Percentiles rank a stretch among this genome's conserved stretches.
Evolutionary conservation across 345 rosid species (phyloP).

Genomic region (Aegle marmelos): DNA sequence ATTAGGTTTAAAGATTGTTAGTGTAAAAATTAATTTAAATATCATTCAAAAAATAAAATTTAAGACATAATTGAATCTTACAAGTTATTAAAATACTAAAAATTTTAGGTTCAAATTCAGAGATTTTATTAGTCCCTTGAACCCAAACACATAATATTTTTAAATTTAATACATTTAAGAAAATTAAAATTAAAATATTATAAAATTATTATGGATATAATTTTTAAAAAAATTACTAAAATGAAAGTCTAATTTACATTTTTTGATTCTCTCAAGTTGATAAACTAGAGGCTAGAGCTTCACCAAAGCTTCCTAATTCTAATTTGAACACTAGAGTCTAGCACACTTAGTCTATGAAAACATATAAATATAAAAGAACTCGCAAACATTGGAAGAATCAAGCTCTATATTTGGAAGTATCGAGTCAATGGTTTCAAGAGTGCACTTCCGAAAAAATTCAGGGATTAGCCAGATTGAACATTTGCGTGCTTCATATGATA

Average conservation of each 20-base stretch:
- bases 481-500: constrained; percentile 26
- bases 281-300: constrained; percentile 34
- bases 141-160: too few species aligned
- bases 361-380: constrained; percentile 24
- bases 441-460: constrained; percentile 20
- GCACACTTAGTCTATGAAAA: constrained; percentile 27
- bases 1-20: not conserved
- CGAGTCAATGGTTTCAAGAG: constrained; percentile 28
- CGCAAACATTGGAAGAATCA: constrained; percentile 33
- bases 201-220: too few species aligned
- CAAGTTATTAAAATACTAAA: too few species aligned
- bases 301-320: constrained; percentile 14
- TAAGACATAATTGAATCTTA: too few species aligned
- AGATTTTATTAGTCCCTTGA: too few species aligned
- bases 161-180: too few species aligned
- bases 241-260: too few species aligned
- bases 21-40: not conserved
- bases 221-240: too few species aligned
- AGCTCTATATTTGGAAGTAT: constrained; percentile 30
- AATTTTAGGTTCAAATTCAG: too few species aligned
- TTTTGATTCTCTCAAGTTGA: constrained; percentile 26
- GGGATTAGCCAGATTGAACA: constrained; percentile 34
- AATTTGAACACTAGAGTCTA: constrained; percentile 37
- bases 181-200: too few species aligned
- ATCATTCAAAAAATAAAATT: too few species aligned